phyloP scores from a whole-genome alignment of 2,329 filamentous ascomycete genomes.

The Cryphonectria carpinicola region DNA sequence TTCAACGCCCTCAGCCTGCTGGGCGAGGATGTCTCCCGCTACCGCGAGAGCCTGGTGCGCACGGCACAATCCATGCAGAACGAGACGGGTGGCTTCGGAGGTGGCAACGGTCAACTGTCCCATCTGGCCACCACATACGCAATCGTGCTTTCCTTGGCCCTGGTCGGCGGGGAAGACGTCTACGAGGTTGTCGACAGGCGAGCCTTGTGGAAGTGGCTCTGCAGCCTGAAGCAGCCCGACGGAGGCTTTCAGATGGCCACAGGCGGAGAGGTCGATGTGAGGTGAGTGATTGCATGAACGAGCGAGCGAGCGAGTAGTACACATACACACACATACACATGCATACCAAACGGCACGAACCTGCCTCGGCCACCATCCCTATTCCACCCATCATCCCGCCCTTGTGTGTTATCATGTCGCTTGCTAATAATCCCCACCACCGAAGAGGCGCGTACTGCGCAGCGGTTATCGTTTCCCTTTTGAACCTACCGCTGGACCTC shows the following conservation, averaged over 20 bases:
- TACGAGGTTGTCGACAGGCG: constrained; percentile 79
- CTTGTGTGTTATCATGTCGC: neutral
- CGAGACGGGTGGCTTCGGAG: constrained; percentile 81
- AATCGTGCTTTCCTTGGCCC: constrained; percentile 74
- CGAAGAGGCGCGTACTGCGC: constrained; percentile 88
- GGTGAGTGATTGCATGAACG: constrained; percentile 50
- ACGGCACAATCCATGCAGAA: constrained; percentile 87
- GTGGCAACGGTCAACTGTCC: constrained; percentile 87
- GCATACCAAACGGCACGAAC: neutral
- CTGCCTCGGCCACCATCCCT: neutral
- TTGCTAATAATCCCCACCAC: constrained; percentile 21
- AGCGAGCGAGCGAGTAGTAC: neutral
- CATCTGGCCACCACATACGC: constrained; percentile 92
- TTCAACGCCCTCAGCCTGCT: constrained; percentile 75
- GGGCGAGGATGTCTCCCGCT: constrained; percentile 72
- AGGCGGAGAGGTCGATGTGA: constrained; percentile 90
- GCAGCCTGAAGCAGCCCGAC: constrained; percentile 79
- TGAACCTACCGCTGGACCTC: constrained; percentile 81
- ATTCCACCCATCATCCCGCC: neutral
- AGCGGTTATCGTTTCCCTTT: constrained; percentile 78
- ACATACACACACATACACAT: neutral
- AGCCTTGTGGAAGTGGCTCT: constrained; percentile 90
- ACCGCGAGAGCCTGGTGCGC: constrained; percentile 69
- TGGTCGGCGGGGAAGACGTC: constrained; percentile 75
- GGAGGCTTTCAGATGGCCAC: constrained; percentile 89